Conservation (phyloP, 805 yeast genomes). For the Sugiyamaella qingdaonensis region DNA sequence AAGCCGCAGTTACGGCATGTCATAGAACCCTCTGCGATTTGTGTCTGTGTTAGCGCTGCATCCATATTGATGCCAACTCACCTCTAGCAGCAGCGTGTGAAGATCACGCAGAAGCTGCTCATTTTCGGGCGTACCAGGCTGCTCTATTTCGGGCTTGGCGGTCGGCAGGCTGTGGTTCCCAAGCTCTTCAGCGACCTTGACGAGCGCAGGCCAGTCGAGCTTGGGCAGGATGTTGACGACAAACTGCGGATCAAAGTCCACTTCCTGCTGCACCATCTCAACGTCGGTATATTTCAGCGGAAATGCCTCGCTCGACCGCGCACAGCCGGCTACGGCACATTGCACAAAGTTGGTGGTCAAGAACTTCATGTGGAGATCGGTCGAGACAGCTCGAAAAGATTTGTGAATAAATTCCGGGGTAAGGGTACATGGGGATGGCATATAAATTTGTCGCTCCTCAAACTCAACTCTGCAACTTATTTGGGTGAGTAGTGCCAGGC, state of each 20-base stretch:
- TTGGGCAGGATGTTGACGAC: conserved; percentile 70
- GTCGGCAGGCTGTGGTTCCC: conserved; percentile 51
- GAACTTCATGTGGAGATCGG: conserved; percentile 61
- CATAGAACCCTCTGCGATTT: conserved; percentile 86
- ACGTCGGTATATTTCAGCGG: conserved; percentile 73
- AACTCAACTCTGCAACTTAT: background rate
- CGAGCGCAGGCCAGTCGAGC: conserved; percentile 82
- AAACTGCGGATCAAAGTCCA: conserved; percentile 80
- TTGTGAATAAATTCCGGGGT: background rate
- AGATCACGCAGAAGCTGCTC: conserved; percentile 64
- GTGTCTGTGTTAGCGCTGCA: conserved; percentile 42
- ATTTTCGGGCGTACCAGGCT: conserved; percentile 42
- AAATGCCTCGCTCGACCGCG: conserved; percentile 66
- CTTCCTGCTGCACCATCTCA: conserved; percentile 66
- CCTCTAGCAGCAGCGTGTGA: conserved; percentile 71
- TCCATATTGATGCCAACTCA: conserved; percentile 7
- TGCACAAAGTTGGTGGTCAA: conserved; percentile 94
- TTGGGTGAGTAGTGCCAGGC: background rate
- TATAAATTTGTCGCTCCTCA: background rate
- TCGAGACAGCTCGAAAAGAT: background rate
- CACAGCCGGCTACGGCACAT: conserved; percentile 84
- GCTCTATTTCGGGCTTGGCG: conserved; percentile 39
- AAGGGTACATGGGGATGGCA: background rate
- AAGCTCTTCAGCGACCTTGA: conserved; percentile 68
- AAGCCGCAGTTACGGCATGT: conserved; percentile 81